Evolutionary conservation across 306 rosid genomes (phyloP), one percentile per base, ranked within the genome.

Genomic region (Cyamopsis tetragonoloba): DNA sequence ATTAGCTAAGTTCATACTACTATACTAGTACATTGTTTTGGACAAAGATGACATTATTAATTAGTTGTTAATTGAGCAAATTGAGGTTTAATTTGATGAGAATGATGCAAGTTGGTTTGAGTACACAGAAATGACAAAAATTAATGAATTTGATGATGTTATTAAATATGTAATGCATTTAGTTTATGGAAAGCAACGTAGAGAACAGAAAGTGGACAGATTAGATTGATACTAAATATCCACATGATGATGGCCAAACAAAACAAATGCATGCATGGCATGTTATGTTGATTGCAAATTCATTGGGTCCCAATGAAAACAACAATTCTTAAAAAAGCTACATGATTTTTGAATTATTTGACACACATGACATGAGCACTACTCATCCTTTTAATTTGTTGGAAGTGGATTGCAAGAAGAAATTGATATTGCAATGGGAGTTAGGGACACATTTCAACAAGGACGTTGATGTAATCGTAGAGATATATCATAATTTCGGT

Each of bases 181-280:
- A 80, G 67, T 74, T n/a, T 53, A 59, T 3, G 12, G 77, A 72
- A 77, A 81, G 72, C 77, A 72, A 72, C 46, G 24, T 15, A 54
- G 56, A 32, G 34, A 72, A 77, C 70, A 61, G 24, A 59, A 71
- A 77, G 72, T 66, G 46, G 87, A 79, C 87, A 71, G 87, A 82
- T 67, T 77, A 75, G 89, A 88, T 78, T 61, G 81, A 62, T 61
- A 81, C 77, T 67, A 85, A 80, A 85, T 66, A 65, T 65, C 83
- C 80, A 79, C 80, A 79, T 77, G n/a, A n/a, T n/a, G n/a, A n/a
- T n/a, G 92, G 80, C 32, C 81, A 39, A 63, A 32, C 35, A 70
- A 68, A 75, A 81, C 77, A 88, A n/a, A 3, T 77, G 27, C 67
- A 68, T 70, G 81, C 96, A 79, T 83, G 93, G 76, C 81, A 75